These are phyloP conservation scores for Quercus bicolor DNA, from an alignment of 306 rosid genomes.

Conservation along the genomic window DNA sequence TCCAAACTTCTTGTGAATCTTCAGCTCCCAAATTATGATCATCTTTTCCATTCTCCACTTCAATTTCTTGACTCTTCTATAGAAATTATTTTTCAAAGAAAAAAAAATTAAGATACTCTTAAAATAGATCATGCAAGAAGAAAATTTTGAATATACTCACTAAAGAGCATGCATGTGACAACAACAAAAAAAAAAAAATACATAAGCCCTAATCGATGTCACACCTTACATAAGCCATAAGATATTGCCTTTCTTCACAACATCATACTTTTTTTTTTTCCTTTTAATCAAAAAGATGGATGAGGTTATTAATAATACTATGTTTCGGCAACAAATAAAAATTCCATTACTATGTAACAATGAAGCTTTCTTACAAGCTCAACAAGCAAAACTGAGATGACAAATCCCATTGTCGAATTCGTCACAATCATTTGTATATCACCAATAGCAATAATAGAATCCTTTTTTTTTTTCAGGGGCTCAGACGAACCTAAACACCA, in stretches of 20 bases:
- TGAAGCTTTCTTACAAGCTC: background rate
- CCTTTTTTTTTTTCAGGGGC: background rate
- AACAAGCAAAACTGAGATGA: background rate
- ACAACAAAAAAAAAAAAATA: background rate
- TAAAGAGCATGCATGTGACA: background rate
- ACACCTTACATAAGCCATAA: background rate
- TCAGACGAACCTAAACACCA: background rate
- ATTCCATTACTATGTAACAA: background rate
- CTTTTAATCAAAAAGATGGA: background rate
- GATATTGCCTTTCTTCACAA: background rate
- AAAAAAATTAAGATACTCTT: background rate
- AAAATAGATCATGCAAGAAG: conserved; percentile 1
- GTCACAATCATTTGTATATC: background rate
- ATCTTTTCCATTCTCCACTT: conserved; percentile 47
- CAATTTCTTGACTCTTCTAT: conserved; percentile 49
- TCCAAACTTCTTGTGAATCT: conserved; percentile 81
- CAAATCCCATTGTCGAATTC: background rate
- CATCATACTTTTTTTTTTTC: background rate
- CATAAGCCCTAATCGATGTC: background rate
- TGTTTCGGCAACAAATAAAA: background rate
- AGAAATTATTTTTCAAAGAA: background rate
- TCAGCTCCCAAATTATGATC: conserved; percentile 34
- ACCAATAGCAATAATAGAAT: background rate
- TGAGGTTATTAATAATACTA: background rate
- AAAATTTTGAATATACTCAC: background rate